Evolutionary conservation across 2,329 filamentous ascomycete genomes (phyloP), one percentile per base, ranked within the genome.

Genomic region (Colletotrichum costaricense): DNA sequence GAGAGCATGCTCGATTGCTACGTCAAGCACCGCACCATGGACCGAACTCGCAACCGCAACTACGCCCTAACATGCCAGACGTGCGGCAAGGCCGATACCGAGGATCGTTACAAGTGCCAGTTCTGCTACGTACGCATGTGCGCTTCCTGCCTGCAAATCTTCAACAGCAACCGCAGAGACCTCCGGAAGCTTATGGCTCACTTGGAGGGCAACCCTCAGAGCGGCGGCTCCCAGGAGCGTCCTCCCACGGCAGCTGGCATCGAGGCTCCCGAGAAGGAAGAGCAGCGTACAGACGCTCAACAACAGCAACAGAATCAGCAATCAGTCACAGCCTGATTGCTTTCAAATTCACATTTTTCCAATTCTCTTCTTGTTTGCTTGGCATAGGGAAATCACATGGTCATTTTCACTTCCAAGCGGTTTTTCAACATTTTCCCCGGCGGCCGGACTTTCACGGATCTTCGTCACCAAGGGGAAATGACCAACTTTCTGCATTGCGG

Each of bases 41-140:
- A 86, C 67, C 80, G 83, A 49, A 84, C 85, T 66, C 80, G 81
- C 73, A 90, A 91, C 78, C 79, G 78, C 59, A 78, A 84, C 76
- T 87, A 89, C 77, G 83, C 88, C 2, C 81, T 90, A 24, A 83
- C 86, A 12, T 91, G 89, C 78, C 87, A 89, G 79, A 83, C 86
- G 4, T 91, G 89, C 79, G 83, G 83, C 65, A 82, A 81, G 69
- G 81, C 82, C 63, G 87, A 89, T 70, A 76, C 78, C 7, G 82
- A 84, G 57, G 80, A 84, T 74, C 85, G 88, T 46, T 86, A 81
- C 80, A 82, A 82, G 24, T 90, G 88, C 78, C 80, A 80, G 16
- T 88, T 86, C 78, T 90, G 88, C 79, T 82, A 84, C 72, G 76
- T 90, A 60, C 85, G 88, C 64, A 84, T 90, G 70, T 91, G 89